Conservation (phyloP, 352 stramenopile genomes). For the Phytophthora niederhauseri region DNA sequence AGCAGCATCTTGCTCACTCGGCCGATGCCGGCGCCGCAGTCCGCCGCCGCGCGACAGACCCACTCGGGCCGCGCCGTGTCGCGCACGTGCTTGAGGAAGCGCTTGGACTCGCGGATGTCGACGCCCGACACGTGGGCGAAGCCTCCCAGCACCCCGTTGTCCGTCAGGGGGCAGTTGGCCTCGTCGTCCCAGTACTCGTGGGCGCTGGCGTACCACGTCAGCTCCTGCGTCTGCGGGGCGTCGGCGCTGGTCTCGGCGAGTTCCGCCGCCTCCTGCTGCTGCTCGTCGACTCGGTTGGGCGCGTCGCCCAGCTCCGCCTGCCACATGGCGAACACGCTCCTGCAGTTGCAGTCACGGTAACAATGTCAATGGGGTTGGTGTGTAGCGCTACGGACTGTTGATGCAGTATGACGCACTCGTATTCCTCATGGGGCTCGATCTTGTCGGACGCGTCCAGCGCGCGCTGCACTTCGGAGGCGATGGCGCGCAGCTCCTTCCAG, state of each 20-base stretch:
- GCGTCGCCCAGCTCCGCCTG: constrained; percentile 56
- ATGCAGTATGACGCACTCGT: constrained; percentile 43
- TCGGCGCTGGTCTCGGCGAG: neutral
- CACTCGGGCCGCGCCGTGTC: constrained; percentile 53
- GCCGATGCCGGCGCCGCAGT: constrained; percentile 94
- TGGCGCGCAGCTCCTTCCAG: constrained; percentile 57
- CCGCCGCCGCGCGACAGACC: constrained; percentile 52
- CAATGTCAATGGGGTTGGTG: too few relatives aligned
- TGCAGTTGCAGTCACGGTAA: constrained; percentile 23
- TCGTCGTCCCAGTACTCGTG: constrained; percentile 89
- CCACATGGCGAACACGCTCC: constrained; percentile 83
- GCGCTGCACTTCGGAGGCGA: constrained; percentile 62
- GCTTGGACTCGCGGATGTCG: constrained; percentile 80
- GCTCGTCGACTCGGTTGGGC: constrained; percentile 7
- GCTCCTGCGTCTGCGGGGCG: constrained; percentile 18
- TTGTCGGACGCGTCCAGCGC: constrained; percentile 61
- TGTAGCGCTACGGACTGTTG: too few relatives aligned
- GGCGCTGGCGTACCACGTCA: constrained; percentile 73
- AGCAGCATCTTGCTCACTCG: constrained; percentile 95
- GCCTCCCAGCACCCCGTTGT: constrained; percentile 95
- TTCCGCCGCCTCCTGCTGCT: constrained; percentile 8
- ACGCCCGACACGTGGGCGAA: constrained; percentile 85
- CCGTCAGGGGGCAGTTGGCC: constrained; percentile 91
- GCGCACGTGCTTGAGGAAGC: constrained; percentile 55
- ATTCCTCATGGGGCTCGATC: constrained; percentile 64